Conservation (phyloP, 148 eudicot species). For the Vaccinium vitisidaea region DNA sequence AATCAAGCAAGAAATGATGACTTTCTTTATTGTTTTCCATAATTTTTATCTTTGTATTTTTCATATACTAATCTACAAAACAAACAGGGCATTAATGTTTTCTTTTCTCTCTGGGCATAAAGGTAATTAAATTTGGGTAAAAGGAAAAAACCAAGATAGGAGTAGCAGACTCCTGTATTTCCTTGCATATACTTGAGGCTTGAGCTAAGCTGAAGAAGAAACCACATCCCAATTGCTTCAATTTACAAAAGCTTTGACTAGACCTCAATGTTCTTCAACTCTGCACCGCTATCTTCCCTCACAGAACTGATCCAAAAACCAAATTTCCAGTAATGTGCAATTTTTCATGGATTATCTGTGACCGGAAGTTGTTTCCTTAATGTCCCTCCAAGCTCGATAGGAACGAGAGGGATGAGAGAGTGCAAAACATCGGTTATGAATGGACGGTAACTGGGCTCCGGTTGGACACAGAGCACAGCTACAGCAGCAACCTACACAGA, state of each 20-base stretch:
- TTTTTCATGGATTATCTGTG: not conserved
- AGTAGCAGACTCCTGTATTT: not conserved
- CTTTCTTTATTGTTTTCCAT: not conserved
- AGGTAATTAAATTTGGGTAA: not conserved
- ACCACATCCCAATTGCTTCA: slow-evolving; percentile 5
- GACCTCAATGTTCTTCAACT: not conserved
- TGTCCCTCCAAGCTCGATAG: slow-evolving; percentile 81
- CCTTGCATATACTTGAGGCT: not conserved
- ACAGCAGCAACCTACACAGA: slow-evolving; percentile 79
- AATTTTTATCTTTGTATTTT: not conserved
- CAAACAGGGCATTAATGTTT: not conserved
- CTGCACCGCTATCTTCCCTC: not conserved
- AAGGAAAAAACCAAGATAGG: not conserved
- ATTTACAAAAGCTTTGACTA: slow-evolving; percentile 3
- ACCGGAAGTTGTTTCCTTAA: not conserved
- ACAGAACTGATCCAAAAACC: not conserved
- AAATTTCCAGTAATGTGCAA: not conserved
- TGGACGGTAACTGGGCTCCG: slow-evolving; percentile 92
- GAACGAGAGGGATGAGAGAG: slow-evolving; percentile 83
- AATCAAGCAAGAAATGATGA: not conserved
- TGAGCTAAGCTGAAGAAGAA: not conserved
- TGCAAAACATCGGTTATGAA: slow-evolving; percentile 85
- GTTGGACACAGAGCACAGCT: slow-evolving; percentile 84
- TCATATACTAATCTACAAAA: not conserved
- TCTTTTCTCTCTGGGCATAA: not conserved